Conservation (phyloP, 768 basidiomycete genomes). For the Agaricus subrufescens region DNA sequence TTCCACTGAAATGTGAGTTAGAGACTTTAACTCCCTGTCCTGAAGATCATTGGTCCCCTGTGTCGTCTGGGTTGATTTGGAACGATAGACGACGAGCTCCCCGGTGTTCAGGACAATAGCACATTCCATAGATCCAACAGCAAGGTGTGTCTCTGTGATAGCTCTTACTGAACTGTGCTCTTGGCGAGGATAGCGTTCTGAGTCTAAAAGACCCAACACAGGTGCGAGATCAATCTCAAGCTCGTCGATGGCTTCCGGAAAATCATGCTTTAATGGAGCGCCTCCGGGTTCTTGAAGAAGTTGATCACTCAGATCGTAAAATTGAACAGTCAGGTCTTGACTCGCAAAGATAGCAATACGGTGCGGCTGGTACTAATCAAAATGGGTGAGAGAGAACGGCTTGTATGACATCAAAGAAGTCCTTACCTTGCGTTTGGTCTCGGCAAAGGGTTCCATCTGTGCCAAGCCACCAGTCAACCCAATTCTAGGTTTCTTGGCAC, state of each 20-base stretch:
- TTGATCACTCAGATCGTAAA: slow-evolving; percentile 73
- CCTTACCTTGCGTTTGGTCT: neutral
- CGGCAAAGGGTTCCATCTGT: neutral
- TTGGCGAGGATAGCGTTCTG: neutral
- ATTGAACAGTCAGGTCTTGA: slow-evolving; percentile 58
- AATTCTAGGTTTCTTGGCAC: neutral
- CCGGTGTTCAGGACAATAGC: slow-evolving; percentile 51
- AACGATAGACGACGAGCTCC: slow-evolving; percentile 49
- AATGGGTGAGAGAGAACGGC: neutral
- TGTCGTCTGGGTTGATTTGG: slow-evolving; percentile 14
- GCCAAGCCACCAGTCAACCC: neutral
- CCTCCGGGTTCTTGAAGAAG: slow-evolving; percentile 38
- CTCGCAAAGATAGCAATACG: slow-evolving; percentile 64
- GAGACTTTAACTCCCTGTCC: slow-evolving; percentile 48
- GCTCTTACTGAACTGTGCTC: slow-evolving; percentile 7
- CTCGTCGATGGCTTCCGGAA: slow-evolving; percentile 57
- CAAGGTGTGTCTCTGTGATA: slow-evolving; percentile 44
- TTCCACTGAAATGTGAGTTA: slow-evolving; percentile 43
- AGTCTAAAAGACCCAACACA: slow-evolving; percentile 23
- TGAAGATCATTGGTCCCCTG: slow-evolving; percentile 14
- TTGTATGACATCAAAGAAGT: neutral
- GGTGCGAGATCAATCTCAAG: slow-evolving; percentile 54
- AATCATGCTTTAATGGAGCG: slow-evolving; percentile 53
- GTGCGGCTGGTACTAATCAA: slow-evolving; percentile 49
- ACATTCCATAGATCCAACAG: slow-evolving; percentile 54